Conservation (phyloP, 1,284 basidiomycete genomes). For the Ceratobasidium sp. region DNA sequence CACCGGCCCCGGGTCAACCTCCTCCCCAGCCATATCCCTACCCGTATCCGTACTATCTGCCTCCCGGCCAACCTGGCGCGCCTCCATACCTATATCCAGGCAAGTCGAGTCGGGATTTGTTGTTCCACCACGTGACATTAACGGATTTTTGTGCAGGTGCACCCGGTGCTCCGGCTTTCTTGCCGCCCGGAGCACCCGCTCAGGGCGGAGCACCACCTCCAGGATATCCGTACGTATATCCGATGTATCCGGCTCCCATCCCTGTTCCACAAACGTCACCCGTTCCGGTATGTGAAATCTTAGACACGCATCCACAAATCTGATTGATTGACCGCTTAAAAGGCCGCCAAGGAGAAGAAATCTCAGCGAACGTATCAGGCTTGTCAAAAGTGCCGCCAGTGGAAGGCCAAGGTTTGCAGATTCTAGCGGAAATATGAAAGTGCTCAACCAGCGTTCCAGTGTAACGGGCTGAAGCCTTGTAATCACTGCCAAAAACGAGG, state of each 20-base stretch:
- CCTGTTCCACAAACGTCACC: slow-evolving; percentile 28
- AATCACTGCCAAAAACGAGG: slow-evolving; percentile 36
- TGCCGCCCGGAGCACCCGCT: slow-evolving; percentile 35
- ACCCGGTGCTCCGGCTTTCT: slow-evolving; percentile 33
- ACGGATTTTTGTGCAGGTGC: slow-evolving; percentile 20
- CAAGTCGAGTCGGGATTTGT: slow-evolving; percentile 33
- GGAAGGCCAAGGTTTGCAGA: slow-evolving; percentile 29
- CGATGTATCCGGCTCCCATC: slow-evolving; percentile 36
- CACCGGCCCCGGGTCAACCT: not conserved
- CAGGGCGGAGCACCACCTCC: slow-evolving; percentile 36
- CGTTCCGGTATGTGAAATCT: slow-evolving; percentile 21
- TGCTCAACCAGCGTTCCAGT: slow-evolving; percentile 8
- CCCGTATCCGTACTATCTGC: slow-evolving; percentile 33
- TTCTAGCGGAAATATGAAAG: not conserved
- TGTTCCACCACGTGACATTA: slow-evolving; percentile 27
- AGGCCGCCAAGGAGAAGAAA: slow-evolving; percentile 33
- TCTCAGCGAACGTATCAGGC: slow-evolving; percentile 33
- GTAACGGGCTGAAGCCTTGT: slow-evolving; percentile 35
- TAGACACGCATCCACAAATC: no score
- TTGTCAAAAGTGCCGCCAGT: slow-evolving; percentile 39
- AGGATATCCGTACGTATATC: slow-evolving; percentile 39
- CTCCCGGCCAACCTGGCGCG: slow-evolving; percentile 31
- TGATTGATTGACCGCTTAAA: not conserved
- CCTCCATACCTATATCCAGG: slow-evolving; percentile 34
- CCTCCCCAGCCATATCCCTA: slow-evolving; percentile 28